Evolutionary conservation across 2,329 filamentous ascomycete species (phyloP), one percentile per base, ranked within the genome.

Genomic region (Stagonosporopsis rhizophila): DNA sequence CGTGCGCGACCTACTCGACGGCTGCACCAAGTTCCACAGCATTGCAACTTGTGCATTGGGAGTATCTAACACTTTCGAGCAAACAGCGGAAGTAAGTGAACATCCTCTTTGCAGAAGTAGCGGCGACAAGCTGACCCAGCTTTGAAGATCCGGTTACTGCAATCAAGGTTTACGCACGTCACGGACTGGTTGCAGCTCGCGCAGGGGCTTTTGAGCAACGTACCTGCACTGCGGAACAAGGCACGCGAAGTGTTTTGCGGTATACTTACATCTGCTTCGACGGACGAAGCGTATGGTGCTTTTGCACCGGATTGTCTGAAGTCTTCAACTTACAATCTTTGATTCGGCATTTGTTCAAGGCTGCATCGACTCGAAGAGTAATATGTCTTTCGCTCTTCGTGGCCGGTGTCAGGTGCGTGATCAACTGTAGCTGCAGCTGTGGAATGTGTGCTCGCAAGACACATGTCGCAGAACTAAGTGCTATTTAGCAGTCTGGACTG

Each of bases 151-250:
- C 28, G 28, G n/a, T 12, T 17, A 52, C 19, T 52, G 5, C 38
- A 22, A 6, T 25, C 17, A 12, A 52, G 35, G 32, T 30, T 52
- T 11, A 19, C 30, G 6, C 30, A 37, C 2, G 49, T 45, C 20
- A 30, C 49, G n/a, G 49, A 52, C 40, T 52, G 49, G 49, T 25
- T 52, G 30, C 30, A 44, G 35, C 39, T 52, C 32, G 49, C 49
- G 32, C 27, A 52, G 15, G 39, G 49, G 11, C 30, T 52, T n/a
- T 38, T 52, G 12, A 44, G 40, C 32, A 45, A 52, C 17, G n/a
- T 52, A 9, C 28, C 39, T 11, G 20, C n/a, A 15, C 20, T 30
- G 23, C 4, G 15, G 2, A n/a, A 19, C 40, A 35, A 44, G 17
- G 49, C 49, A 15, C 27, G 22, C 14, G 49, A 52, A 11, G n/a